Percentiles rank a stretch among this genome's conserved stretches.
Evolutionary conservation across 2,329 filamentous ascomycete genomes (phyloP).

Genomic region (Clonostachys byssicola): DNA sequence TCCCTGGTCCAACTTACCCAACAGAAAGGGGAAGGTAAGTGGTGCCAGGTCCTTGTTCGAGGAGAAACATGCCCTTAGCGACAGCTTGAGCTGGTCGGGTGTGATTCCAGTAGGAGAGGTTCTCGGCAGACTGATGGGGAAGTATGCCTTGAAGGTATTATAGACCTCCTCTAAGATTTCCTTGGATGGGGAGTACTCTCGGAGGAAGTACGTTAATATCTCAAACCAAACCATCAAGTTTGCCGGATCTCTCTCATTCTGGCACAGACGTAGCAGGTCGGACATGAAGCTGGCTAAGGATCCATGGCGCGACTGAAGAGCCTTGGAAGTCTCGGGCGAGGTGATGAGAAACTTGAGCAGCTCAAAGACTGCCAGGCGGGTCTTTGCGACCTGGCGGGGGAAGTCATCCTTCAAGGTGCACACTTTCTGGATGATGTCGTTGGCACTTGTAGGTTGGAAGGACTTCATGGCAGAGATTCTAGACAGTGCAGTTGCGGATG

Average conservation of each 20-base stretch:
- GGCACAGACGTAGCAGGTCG: constrained; percentile 45
- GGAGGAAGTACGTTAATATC: constrained; percentile 38
- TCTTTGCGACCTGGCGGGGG: constrained; percentile 44
- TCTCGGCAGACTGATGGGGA: constrained; percentile 52
- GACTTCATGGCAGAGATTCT: constrained; percentile 43
- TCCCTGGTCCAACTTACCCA: constrained; percentile 55
- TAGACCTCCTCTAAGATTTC: constrained; percentile 47
- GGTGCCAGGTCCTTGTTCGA: constrained; percentile 40
- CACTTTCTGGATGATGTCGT: constrained; percentile 43
- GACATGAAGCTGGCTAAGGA: constrained; percentile 38
- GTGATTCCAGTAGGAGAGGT: constrained; percentile 48
- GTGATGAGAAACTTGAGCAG: constrained; percentile 39
- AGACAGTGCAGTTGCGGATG: constrained; percentile 47
- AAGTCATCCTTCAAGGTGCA: constrained; percentile 53
- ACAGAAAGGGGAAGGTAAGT: constrained; percentile 45
- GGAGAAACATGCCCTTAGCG: constrained; percentile 49
- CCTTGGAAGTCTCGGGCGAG: constrained; percentile 33
- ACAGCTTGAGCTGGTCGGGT: constrained; percentile 50
- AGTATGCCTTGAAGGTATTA: constrained; percentile 54
- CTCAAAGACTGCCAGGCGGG: constrained; percentile 46
- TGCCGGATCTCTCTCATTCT: constrained; percentile 51
- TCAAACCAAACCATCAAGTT: constrained; percentile 55
- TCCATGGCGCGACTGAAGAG: constrained; percentile 40
- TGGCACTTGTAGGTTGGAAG: constrained; percentile 43
- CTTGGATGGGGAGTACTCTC: constrained; percentile 35